Conservation (phyloP, 306 rosid genomes). For the Citrullus mucosospermus region DNA sequence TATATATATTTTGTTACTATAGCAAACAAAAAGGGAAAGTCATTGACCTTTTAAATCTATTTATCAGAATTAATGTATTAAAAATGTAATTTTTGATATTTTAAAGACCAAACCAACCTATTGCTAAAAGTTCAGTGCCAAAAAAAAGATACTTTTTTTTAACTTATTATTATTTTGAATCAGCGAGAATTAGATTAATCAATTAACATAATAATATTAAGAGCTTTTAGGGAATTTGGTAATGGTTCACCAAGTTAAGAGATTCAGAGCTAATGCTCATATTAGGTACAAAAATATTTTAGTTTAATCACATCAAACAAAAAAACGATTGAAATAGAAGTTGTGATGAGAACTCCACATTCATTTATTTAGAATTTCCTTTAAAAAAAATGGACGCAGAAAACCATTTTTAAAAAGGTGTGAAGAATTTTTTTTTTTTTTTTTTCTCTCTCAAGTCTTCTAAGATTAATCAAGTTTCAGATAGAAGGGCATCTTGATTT, state of each 20-base stretch:
- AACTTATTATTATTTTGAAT: too few relatives aligned
- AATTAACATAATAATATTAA: not conserved
- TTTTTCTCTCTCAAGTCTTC: not conserved
- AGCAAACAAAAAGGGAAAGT: too few relatives aligned
- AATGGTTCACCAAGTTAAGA: not conserved
- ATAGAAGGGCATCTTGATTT: not conserved
- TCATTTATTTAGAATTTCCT: not conserved
- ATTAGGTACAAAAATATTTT: not conserved
- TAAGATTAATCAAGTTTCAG: not conserved
- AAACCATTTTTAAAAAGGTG: not conserved
- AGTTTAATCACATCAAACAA: not conserved
- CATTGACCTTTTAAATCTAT: too few relatives aligned
- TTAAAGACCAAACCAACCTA: too few relatives aligned
- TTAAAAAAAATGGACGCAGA: not conserved
- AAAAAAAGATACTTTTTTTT: too few relatives aligned
- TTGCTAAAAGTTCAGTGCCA: too few relatives aligned
- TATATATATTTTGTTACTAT: too few relatives aligned
- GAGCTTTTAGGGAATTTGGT: not conserved
- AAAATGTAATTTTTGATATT: too few relatives aligned
- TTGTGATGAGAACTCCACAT: not conserved
- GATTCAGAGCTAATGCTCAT: not conserved
- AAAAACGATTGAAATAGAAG: not conserved
- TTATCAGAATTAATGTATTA: too few relatives aligned
- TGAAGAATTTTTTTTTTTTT: too few relatives aligned
- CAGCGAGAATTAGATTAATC: too few relatives aligned